Evolutionary conservation across 2,329 filamentous ascomycete genomes (phyloP), one percentile per base, ranked within the genome.

Genomic region (Fusarium sp.): DNA sequence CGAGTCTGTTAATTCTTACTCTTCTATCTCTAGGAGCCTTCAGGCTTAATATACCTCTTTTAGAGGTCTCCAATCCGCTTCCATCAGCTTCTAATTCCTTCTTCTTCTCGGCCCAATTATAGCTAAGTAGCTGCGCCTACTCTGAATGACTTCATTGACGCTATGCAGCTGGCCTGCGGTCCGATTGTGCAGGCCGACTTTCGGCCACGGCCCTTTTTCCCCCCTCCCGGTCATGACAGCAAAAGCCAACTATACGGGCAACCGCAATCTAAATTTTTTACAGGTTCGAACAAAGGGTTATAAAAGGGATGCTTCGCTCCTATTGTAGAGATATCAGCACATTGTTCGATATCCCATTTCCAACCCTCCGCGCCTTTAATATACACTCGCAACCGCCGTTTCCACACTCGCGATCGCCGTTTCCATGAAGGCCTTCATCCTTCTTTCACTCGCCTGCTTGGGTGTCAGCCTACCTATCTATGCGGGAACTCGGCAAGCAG

Each of bases 381-480:
- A 59, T 13, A 33, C 29, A 33, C 29, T 36, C 14, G n/a, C 14
- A 16, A 34, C 31, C 13, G 31, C 31, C 31, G 13, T 33, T 14
- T 14, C 13, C 58, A 60, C 25, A 33, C 29, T 36, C 14, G n/a
- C 14, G 9, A 34, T 13, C 13, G 31, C 31, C 31, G 13, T 33
- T 14, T 14, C 13, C 58, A 60, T 18, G 58, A 61, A 56, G 58
- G 38, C 50, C 58, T 50, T 61, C 13, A 61, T 61, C 50, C 50
- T 61, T 51, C 58, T 61, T 61, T 61, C 23, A 61, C 58, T 61
- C 31, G 58, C 51, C 23, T 61, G 50, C 58, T 56, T 61, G 58
- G 51, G 51, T 61, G 58, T 56, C 40, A 61, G 58, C 58, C 51
- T 61, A 56, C 58, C 58, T 61, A 56, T n/a, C 58, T 49, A 61